A percentile compares a stretch with the other conserved stretches of the same genome.
phyloP scores from a whole-genome alignment of 1,284 basidiomycete genomes.

The Ceratobasidium sp. region DNA sequence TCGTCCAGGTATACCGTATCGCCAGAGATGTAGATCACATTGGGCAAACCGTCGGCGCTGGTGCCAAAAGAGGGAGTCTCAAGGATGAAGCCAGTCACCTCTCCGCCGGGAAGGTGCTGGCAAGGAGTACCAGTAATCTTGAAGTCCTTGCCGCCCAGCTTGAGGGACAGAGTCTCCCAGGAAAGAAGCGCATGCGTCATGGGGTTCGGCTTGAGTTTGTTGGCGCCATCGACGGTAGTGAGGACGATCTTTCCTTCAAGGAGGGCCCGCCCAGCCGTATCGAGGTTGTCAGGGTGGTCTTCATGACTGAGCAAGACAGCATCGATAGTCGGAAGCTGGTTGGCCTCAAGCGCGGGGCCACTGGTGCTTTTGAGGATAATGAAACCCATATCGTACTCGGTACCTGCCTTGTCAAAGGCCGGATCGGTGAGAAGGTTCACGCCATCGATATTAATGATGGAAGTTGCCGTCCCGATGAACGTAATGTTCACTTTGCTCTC shows the following conservation, averaged over 20 bases:
- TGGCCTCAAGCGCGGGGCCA: constrained; percentile 10
- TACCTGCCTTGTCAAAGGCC: constrained; percentile 17
- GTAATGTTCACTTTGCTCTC: constrained; percentile 33
- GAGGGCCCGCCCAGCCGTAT: too few species aligned
- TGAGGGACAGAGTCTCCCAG: constrained; percentile 28
- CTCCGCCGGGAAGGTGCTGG: too few species aligned
- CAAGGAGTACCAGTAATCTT: too few species aligned
- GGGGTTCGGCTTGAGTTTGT: constrained; percentile 30
- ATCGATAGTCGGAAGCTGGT: constrained; percentile 34
- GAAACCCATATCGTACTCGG: neutral
- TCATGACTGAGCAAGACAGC: constrained; percentile 37
- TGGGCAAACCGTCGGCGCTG: constrained; percentile 30
- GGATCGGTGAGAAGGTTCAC: constrained; percentile 37
- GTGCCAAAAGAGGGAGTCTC: too few species aligned
- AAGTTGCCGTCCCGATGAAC: constrained; percentile 35
- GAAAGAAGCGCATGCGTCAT: constrained; percentile 16
- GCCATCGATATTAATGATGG: constrained; percentile 36
- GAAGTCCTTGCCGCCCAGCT: constrained; percentile 14
- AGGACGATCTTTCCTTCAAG: too few species aligned
- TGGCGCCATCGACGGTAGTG: too few species aligned
- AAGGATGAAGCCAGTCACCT: too few species aligned
- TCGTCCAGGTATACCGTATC: constrained; percentile 33
- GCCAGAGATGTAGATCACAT: constrained; percentile 35
- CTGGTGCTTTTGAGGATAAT: neutral
- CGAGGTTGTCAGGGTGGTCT: too few species aligned